Evolutionary conservation across 352 stramenopile species (phyloP), one percentile per base, ranked within the genome.

Genomic region (Phytophthora multivora): DNA sequence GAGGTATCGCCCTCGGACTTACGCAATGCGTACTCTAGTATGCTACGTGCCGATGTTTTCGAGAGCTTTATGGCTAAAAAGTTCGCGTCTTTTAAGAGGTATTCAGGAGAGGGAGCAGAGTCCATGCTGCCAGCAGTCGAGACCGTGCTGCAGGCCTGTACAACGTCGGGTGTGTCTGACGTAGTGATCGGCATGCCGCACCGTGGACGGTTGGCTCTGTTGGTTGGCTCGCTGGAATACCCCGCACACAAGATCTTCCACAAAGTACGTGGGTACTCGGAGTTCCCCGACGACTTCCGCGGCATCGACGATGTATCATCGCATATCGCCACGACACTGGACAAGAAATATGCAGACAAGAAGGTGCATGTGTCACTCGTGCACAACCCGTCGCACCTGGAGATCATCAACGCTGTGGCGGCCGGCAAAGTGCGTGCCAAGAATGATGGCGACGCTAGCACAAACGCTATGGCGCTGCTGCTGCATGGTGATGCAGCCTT

Each of bases 401-500:
- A 96, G 79, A 92, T 93, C 47, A 95, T 96, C 69, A 96, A 96
- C 48, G 69, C 87, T 6, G 86, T 97, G 30, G 83, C 83, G 8
- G 79, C 85, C 0, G 89, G 88, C 25, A 96, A 97, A 63, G 86
- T 90, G 33, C 82, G 89, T 41, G 86, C 88, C 15, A 95, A 94
- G 70, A 86, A 83, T 38, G 84, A 95, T 54, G 73, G 51, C 4
- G 64, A 71, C 11, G 31, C 13, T 9, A 62, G 48, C 2, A 71
- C 71, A 4, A 82, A 79, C 31, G 84, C 88, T 16, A 92, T 96
- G 79, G 80, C 75, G 13, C 77, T 97, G 10, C 45, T 97, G 55
- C 59, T 97, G n/a, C 89, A 97, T 42, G 89, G 89, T 21, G 89
- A 97, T 48, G 87, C 85, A 3, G 86, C 89, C 19, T 97, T 97